Conservation (phyloP, 768 basidiomycete genomes). For the Trametes sanguinea region DNA sequence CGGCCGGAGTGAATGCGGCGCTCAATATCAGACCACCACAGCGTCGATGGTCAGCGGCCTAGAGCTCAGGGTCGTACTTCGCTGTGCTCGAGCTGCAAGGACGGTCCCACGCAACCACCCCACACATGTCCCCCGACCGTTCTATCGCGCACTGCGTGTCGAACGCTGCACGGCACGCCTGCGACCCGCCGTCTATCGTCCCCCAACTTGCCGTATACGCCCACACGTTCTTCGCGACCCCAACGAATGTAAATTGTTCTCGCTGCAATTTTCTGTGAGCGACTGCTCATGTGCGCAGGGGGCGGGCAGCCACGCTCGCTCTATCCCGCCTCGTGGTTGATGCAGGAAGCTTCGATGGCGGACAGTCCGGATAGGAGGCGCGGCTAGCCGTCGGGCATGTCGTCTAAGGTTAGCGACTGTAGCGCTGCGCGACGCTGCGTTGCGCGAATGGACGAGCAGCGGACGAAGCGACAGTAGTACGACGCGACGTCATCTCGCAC, state of each 20-base stretch:
- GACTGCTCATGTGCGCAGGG: conserved; percentile 15
- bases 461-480: not conserved
- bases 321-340: conserved; percentile 19
- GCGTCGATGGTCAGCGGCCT: not conserved
- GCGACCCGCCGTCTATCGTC: not conserved
- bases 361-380: conserved; percentile 6
- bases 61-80: conserved; percentile 12
- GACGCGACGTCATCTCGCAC: not conserved
- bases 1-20: conserved; percentile 8
- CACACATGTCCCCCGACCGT: not conserved
- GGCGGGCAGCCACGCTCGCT: conserved; percentile 5
- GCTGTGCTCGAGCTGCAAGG: not conserved
- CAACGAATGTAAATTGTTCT: not conserved
- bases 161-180: not conserved
- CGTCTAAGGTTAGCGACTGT: not conserved
- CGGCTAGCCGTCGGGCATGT: conserved; percentile 5
- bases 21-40: not conserved
- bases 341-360: conserved; percentile 14
- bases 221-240: not conserved
- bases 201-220: conserved; percentile 1
- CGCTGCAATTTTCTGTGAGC: too few relatives aligned
- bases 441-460: not conserved
- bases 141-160: not conserved
- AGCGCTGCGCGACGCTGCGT: not conserved
- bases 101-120: conserved; percentile 1